phyloP scores from a whole-genome alignment of 106 monocot genomes.

The Dioscorea dumetorum region DNA sequence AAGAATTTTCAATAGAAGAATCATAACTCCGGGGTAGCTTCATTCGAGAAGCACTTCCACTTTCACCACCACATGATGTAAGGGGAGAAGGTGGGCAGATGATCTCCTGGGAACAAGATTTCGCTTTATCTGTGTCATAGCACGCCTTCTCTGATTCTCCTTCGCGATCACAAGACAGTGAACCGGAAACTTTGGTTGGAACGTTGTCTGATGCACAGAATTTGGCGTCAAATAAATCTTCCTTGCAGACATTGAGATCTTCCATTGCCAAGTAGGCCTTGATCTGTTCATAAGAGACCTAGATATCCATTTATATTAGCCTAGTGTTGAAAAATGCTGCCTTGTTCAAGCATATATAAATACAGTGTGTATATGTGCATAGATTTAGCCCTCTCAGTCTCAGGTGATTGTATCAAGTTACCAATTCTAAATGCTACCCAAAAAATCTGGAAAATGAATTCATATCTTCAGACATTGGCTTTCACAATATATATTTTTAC shows the following conservation, averaged over 20 bases:
- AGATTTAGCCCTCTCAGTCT: too few relatives aligned
- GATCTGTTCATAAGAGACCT: conserved; percentile 80
- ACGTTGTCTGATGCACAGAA: not conserved
- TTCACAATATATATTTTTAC: not conserved
- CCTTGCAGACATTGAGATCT: conserved; percentile 30
- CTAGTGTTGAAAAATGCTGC: too few relatives aligned
- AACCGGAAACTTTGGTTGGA: conserved; percentile 1
- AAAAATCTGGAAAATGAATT: too few relatives aligned
- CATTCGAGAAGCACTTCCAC: conserved; percentile 1
- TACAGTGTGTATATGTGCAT: not conserved
- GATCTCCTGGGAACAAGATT: not conserved
- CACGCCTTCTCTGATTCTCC: not conserved
- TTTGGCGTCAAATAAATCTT: conserved; percentile 28
- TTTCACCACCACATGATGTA: not conserved
- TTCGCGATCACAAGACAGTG: not conserved
- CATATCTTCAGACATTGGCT: not conserved
- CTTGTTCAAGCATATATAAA: not conserved
- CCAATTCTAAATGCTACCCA: too few relatives aligned
- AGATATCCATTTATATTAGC: not conserved
- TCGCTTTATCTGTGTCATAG: not conserved
- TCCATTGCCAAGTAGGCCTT: conserved; percentile 59
- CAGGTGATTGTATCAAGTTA: too few relatives aligned
- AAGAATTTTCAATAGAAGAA: conserved; percentile 6
- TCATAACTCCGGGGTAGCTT: conserved; percentile 20
- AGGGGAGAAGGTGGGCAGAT: not conserved